Evolutionary conservation across 768 basidiomycete species (phyloP).

Genomic region (Guyanaporus albipodus): DNA sequence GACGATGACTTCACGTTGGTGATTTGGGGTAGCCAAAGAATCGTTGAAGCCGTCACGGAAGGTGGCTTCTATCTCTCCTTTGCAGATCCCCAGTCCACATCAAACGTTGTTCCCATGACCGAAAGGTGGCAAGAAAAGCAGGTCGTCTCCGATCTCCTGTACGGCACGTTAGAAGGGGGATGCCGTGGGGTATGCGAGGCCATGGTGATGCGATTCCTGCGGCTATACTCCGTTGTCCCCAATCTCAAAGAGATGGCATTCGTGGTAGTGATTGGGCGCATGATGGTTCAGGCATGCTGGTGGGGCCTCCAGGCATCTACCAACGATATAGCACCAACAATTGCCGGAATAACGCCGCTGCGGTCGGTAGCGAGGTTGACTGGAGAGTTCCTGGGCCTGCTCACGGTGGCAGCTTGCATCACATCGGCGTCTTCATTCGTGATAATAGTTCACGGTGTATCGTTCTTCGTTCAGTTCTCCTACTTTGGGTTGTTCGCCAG

Average conservation of each 20-base stretch:
- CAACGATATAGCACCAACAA: not conserved
- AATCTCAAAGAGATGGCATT: slow-evolving; percentile 1
- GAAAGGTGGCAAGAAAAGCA: slow-evolving; percentile 9
- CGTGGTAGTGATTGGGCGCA: slow-evolving; percentile 7
- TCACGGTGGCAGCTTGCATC: slow-evolving; percentile 4
- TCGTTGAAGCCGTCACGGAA: slow-evolving; percentile 17
- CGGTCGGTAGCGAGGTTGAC: slow-evolving; percentile 9
- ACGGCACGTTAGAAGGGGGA: slow-evolving; percentile 12
- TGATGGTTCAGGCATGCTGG: slow-evolving; percentile 7
- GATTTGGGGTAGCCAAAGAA: slow-evolving; percentile 12
- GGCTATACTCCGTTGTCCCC: slow-evolving; percentile 3
- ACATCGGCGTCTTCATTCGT: not conserved
- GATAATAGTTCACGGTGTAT: slow-evolving; percentile 8
- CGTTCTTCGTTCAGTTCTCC: slow-evolving; percentile 9
- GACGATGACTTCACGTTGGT: slow-evolving; percentile 15
- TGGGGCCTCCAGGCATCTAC: slow-evolving; percentile 11
- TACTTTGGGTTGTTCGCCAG: slow-evolving; percentile 18
- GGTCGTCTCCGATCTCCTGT: slow-evolving; percentile 3
- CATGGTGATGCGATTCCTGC: slow-evolving; percentile 12
- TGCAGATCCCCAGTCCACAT: not conserved
- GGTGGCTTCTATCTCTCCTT: slow-evolving; percentile 22
- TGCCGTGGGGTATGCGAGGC: slow-evolving; percentile 15
- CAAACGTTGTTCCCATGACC: not conserved
- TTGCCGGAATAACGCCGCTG: not conserved
- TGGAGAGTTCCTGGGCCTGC: slow-evolving; percentile 11